A percentile compares a stretch with the other conserved stretches of the same genome.
These are phyloP conservation scores for Pichia nanzhaoensis DNA, from an alignment of 805 yeast genomes.

Conservation along the genomic window DNA sequence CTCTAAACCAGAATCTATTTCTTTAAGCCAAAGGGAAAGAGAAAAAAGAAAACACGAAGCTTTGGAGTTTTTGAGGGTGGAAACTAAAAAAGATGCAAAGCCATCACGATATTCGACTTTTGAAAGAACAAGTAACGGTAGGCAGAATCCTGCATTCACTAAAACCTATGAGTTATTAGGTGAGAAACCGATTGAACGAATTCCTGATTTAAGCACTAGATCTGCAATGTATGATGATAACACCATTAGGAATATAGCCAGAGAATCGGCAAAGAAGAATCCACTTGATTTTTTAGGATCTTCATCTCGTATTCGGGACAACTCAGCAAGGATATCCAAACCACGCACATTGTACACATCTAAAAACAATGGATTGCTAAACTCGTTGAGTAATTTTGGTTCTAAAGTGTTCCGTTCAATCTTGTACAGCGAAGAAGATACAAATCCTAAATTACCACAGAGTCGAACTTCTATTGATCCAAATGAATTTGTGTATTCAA, in stretches of 20 bases:
- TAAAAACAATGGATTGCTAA: conserved; percentile 18
- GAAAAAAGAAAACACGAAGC: conserved; percentile 13
- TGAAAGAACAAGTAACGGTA: neutral
- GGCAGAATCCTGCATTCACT: conserved; percentile 10
- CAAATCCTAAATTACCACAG: neutral
- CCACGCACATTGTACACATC: neutral
- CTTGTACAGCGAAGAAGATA: conserved; percentile 23
- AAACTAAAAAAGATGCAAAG: conserved; percentile 3
- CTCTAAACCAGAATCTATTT: neutral
- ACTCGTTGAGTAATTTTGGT: conserved; percentile 26
- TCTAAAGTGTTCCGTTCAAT: conserved; percentile 24
- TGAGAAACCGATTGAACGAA: conserved; percentile 24
- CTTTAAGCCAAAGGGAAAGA: conserved; percentile 8
- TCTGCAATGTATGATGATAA: conserved; percentile 16
- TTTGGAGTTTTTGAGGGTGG: conserved; percentile 11
- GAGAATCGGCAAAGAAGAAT: conserved; percentile 11
- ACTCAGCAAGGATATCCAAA: neutral
- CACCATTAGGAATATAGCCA: conserved; percentile 16
- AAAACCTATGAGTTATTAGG: conserved; percentile 24
- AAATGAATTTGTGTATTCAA: neutral
- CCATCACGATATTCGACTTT: neutral
- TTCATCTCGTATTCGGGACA: neutral
- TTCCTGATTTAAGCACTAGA: conserved; percentile 10
- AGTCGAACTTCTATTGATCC: neutral
- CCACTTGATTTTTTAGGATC: conserved; percentile 1